Evolutionary conservation across 2,329 filamentous ascomycete species (phyloP), one percentile per base, ranked within the genome.

Genomic region (Neospermospora avenae): DNA sequence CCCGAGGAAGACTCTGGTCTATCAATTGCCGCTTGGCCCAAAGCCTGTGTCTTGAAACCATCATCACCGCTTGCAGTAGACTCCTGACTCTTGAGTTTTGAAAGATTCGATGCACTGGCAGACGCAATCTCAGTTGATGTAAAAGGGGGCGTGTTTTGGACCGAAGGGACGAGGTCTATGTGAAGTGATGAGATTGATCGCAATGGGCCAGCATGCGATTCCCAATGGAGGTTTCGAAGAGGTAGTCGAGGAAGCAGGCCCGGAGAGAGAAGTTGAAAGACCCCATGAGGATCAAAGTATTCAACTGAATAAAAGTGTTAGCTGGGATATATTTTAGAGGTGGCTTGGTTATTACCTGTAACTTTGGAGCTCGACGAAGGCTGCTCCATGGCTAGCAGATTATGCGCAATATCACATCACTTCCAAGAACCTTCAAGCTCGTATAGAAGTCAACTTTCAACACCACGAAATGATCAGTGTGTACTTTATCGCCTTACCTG

Each of bases 131-230:
- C 59, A 22, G 74, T 60, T 14, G 74, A 70, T 14, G 75, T 73
- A 45, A 73, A 67, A 49, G 75, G 65, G 39, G 73, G 68, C 28
- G 74, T 67, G 65, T 79, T 70, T 76, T 85, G 73, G 70, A 79
- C 68, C 75, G 70, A 77, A 79, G 74, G 84, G 78, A 93, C 80
- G 61, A 98, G 86, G 63, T 96, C 92, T 69, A 98, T 85, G 71
- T 97, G 91, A 42, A 99, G 84, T 13, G 91, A 93, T 71, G 92
- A 89, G 73, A 99, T 99, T 14, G 95, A 97, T 66, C 95, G 89
- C 37, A 98, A 78, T 2, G 95, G 95, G 0, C 95, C 89, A 28
- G 89, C 88, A 63, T 96, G 91, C 14, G 95, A 96, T 74, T 98
- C 96, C 95, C 95, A 99, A 72, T 98, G 91, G 48, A 99, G 85